phyloP scores from a whole-genome alignment of 768 basidiomycete species.

The Pulveroboletus sp. region DNA sequence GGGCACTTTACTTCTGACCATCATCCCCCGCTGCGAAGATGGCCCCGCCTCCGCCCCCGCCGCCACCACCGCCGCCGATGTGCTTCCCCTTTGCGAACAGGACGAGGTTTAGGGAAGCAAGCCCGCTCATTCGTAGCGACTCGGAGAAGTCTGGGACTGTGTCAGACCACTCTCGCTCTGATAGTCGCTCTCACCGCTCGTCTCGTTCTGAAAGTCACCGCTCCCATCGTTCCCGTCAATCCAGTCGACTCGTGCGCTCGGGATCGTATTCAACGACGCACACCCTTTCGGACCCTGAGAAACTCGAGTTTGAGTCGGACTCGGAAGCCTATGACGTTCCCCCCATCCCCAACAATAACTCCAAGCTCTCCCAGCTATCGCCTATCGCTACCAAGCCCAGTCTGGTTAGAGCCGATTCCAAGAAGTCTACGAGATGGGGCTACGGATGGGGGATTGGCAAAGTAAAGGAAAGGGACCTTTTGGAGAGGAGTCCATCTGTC shows the following conservation, averaged over 20 bases:
- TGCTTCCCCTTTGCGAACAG: slow-evolving; percentile 54
- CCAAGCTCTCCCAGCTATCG: slow-evolving; percentile 41
- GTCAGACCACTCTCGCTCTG: slow-evolving; percentile 32
- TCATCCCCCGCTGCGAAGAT: slow-evolving; percentile 34
- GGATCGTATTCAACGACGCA: slow-evolving; percentile 44
- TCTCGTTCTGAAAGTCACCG: slow-evolving; percentile 19
- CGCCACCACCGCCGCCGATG: slow-evolving; percentile 49
- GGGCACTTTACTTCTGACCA: slow-evolving; percentile 17
- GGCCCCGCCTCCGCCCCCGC: slow-evolving; percentile 50
- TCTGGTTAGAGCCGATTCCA: slow-evolving; percentile 55
- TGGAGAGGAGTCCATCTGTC: slow-evolving; percentile 31
- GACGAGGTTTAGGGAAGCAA: slow-evolving; percentile 26
- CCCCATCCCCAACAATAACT: slow-evolving; percentile 30
- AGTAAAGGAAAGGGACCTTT: slow-evolving; percentile 44
- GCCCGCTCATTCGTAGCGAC: slow-evolving; percentile 33
- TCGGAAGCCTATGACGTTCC: slow-evolving; percentile 55
- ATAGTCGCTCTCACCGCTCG: slow-evolving; percentile 28
- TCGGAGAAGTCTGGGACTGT: slow-evolving; percentile 45
- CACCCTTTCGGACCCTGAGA: slow-evolving; percentile 40
- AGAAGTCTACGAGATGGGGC: slow-evolving; percentile 60
- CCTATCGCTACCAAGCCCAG: slow-evolving; percentile 36
- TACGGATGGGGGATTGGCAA: slow-evolving; percentile 70
- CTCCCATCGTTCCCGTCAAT: slow-evolving; percentile 23
- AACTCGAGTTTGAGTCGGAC: slow-evolving; percentile 57
- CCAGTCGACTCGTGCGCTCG: slow-evolving; percentile 35